A percentile compares a stretch with the other conserved stretches of the same genome.
phyloP scores from a whole-genome alignment of 768 basidiomycete genomes.

The Tylopilus plumbeoviolaceoides region DNA sequence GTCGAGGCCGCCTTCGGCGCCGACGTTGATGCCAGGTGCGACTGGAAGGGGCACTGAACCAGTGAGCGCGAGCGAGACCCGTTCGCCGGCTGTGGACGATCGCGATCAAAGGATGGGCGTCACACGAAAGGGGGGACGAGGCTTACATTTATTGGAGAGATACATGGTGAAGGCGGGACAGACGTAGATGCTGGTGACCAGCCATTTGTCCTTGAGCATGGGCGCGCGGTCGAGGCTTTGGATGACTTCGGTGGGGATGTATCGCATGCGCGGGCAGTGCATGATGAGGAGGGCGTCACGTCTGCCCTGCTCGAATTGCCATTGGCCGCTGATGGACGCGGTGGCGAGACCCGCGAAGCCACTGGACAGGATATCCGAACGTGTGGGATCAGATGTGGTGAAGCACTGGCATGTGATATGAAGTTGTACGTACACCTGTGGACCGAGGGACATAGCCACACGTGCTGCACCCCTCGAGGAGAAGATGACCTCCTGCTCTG shows the following conservation, averaged over 20 bases:
- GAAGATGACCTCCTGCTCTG: slow-evolving; percentile 25
- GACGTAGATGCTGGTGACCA: slow-evolving; percentile 30
- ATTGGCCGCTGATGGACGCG: slow-evolving; percentile 32
- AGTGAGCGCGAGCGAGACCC: slow-evolving; percentile 21
- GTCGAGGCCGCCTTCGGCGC: slow-evolving; percentile 7
- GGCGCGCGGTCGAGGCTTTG: slow-evolving; percentile 21
- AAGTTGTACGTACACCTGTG: slow-evolving; percentile 20
- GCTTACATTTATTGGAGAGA: slow-evolving; percentile 26
- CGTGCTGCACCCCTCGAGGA: slow-evolving; percentile 22
- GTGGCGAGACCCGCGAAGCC: slow-evolving; percentile 24
- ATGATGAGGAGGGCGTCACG: slow-evolving; percentile 36
- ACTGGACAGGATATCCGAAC: neutral
- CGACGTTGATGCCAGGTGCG: slow-evolving; percentile 6
- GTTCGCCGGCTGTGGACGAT: slow-evolving; percentile 19
- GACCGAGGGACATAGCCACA: slow-evolving; percentile 6
- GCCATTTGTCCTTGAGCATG: slow-evolving; percentile 26
- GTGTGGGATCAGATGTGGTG: neutral
- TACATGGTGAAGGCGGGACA: slow-evolving; percentile 36
- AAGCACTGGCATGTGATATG: too few relatives aligned
- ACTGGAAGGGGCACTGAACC: slow-evolving; percentile 12
- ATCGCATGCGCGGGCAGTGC: slow-evolving; percentile 24
- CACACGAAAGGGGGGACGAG: neutral
- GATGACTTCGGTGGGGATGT: slow-evolving; percentile 21
- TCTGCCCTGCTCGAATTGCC: slow-evolving; percentile 31
- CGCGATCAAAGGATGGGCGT: neutral